Base-by-base conservation (phyloP, 148 eudicot genomes). In the Persicaria tinctoria region DNA sequence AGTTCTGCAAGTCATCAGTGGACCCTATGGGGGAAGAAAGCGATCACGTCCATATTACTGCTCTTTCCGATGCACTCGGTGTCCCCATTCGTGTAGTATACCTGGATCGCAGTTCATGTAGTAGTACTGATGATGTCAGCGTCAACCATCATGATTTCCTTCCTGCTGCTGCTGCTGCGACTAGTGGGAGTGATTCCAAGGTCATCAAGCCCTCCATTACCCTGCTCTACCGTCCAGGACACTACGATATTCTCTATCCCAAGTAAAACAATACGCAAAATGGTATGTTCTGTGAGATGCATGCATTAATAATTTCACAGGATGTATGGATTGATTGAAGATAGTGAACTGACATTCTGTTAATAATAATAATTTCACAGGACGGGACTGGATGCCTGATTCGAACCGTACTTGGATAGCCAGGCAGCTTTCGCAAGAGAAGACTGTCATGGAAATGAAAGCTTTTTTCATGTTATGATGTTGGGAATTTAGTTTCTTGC, bases 21-120 rank as follows among this genome's bases (percentile, higher is more conserved):
- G 98, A 95, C 72, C 98, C 98, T 20, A 95, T 95, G 98, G 97
- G 98, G 54, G 98, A 95, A 87, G 98, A 95, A 84, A 95, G 97
- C 56, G 98, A 95, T 79, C 98, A 95, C 77, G 96, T 92, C 45
- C 98, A 95, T 76, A 95, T 95, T 9, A 92, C 89, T 20, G 98
- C 98, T 17, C 79, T 95, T 74, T 95, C 97, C 17, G 98, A 95
- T 82, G 92, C 96, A 77, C 54, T 92, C 74, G 97, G 97, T 9
- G 96, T 95, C 73, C 85, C 98, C 46, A 85, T 92, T 50, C 98
- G 97, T 64, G 90, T 95, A 46, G 92, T 95, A 50, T 95, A 95
- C 81, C 89, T 95, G 54, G 98, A 95, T 55, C 90, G 96, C 23
- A 95, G 98, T 76, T 83, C 90, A 38, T 87, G 89, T 80, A 95